Percentiles rank a stretch among this genome's conserved stretches.
phyloP scores from a whole-genome alignment of 2,329 filamentous ascomycete species.

The Penicillium sp. region DNA sequence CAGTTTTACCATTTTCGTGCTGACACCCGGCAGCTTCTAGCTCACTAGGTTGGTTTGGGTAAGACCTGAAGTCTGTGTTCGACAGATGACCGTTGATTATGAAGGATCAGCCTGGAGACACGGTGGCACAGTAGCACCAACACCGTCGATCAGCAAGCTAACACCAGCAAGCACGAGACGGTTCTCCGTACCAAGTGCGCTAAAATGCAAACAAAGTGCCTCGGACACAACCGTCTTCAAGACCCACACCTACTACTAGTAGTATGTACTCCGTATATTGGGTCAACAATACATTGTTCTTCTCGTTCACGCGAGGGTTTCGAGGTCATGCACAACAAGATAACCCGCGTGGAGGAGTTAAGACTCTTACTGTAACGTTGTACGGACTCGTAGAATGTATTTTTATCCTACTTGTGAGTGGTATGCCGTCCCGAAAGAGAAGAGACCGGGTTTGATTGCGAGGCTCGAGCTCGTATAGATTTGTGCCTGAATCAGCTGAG shows the following conservation, averaged over 20 bases:
- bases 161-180: not conserved
- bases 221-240: not conserved
- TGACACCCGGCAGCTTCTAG: not conserved
- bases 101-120: conserved; percentile 5
- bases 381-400: not conserved
- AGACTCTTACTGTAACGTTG: not conserved
- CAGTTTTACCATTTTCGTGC: not conserved
- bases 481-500: no score
- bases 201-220: no score
- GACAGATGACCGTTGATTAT: conserved; percentile 2
- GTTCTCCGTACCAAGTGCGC: no score
- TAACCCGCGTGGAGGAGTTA: not conserved
- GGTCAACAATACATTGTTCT: no score
- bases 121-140: conserved; percentile 1
- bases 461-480: no score
- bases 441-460: no score
- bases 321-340: not conserved
- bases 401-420: not conserved
- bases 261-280: no score
- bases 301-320: no score
- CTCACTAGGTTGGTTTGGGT: not conserved
- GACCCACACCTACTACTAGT: not conserved
- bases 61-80: not conserved
- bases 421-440: not conserved
- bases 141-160: conserved; percentile 3